phyloP scores from a whole-genome alignment of 805 yeast species.

The Ogataea salicorniae region DNA sequence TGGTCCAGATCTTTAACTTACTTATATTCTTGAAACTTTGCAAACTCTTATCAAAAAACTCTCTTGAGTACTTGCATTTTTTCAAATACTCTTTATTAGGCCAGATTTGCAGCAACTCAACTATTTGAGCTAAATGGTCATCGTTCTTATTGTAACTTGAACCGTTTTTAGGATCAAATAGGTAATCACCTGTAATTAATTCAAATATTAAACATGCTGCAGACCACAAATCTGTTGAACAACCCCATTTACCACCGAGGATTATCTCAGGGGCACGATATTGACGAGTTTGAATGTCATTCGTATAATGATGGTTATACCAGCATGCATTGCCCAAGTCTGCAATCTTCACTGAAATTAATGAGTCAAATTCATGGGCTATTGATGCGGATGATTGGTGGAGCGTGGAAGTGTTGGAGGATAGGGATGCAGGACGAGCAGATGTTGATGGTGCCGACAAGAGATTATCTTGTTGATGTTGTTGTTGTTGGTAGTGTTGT shows the following conservation, averaged over 20 bases:
- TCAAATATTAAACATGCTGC: constrained; percentile 55
- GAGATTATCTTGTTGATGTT: background rate
- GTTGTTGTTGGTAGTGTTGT: background rate
- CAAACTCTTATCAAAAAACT: constrained; percentile 35
- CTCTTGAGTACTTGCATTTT: constrained; percentile 35
- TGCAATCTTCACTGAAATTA: constrained; percentile 51
- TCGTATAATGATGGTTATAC: constrained; percentile 56
- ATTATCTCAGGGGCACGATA: constrained; percentile 63
- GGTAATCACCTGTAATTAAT: constrained; percentile 54
- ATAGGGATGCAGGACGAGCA: background rate
- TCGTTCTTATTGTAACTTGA: constrained; percentile 46
- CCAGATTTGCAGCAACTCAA: constrained; percentile 41
- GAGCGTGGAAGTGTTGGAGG: background rate
- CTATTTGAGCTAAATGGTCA: constrained; percentile 58
- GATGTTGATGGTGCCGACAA: background rate
- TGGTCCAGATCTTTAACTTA: constrained; percentile 46
- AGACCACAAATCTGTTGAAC: constrained; percentile 59
- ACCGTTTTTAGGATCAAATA: constrained; percentile 57
- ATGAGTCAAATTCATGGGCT: constrained; percentile 24
- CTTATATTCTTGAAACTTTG: constrained; percentile 38
- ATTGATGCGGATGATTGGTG: background rate
- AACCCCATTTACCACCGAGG: constrained; percentile 56
- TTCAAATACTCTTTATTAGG: constrained; percentile 36
- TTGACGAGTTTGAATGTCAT: constrained; percentile 65
- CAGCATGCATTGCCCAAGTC: constrained; percentile 71